phyloP scores from a whole-genome alignment of 164 flowering plant genomes.

The Stephania cephalantha region DNA sequence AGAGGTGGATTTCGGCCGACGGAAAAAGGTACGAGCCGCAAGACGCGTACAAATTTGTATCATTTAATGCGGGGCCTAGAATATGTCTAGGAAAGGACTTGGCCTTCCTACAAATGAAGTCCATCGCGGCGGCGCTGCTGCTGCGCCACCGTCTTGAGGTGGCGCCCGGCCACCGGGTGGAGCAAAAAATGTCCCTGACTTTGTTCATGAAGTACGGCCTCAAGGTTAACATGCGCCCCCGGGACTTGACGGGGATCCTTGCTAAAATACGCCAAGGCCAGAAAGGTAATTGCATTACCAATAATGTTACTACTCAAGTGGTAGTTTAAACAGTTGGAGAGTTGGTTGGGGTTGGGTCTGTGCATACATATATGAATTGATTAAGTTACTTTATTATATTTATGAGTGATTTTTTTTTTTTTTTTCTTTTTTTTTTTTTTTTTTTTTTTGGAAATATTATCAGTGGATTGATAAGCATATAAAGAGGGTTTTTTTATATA shows the following conservation, averaged over 20 bases:
- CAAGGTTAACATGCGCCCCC: constrained; percentile 44
- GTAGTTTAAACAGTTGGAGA: not conserved
- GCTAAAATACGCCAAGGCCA: constrained; percentile 3
- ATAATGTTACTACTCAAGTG: not conserved
- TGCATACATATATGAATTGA: not conserved
- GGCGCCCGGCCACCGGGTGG: constrained; percentile 64
- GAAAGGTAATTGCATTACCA: not conserved
- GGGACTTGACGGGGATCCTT: constrained; percentile 38
- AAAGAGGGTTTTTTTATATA: too few relatives aligned
- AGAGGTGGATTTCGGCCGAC: constrained; percentile 50
- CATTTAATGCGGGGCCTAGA: constrained; percentile 92
- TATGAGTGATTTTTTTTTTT: too few relatives aligned
- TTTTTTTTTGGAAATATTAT: too few relatives aligned
- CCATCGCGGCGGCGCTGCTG: constrained; percentile 72
- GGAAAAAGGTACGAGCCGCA: constrained; percentile 25
- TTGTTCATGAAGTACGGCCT: constrained; percentile 91
- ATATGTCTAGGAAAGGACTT: constrained; percentile 81
- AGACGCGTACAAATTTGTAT: constrained; percentile 49
- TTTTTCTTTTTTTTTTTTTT: too few relatives aligned
- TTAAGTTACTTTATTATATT: too few relatives aligned
- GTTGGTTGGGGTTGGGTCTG: not conserved
- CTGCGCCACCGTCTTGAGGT: constrained; percentile 64
- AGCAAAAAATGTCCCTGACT: constrained; percentile 89
- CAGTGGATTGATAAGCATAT: too few relatives aligned
- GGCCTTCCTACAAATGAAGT: constrained; percentile 91